Base-by-base conservation (phyloP, 352 stramenopile species). In the Pythium monospermum region DNA sequence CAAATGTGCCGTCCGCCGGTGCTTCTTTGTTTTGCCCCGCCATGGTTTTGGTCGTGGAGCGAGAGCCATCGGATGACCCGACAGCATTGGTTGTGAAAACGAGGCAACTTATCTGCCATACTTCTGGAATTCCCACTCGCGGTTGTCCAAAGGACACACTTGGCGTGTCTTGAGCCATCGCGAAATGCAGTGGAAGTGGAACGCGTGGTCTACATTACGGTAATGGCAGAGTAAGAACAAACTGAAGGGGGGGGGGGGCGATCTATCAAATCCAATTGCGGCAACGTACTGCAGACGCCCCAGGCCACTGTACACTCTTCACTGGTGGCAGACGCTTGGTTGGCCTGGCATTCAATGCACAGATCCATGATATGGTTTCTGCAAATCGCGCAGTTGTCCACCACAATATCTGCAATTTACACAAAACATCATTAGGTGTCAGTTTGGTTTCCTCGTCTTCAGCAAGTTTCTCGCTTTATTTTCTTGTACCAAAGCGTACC, bases 71-170 rank as follows among this genome's bases (percentile, higher is more conserved):
- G n/a, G n/a, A n/a, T n/a, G n/a, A n/a, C n/a, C n/a, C n/a, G n/a
- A n/a, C n/a, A n/a, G n/a, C n/a, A n/a, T n/a, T n/a, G n/a, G n/a
- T n/a, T n/a, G n/a, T n/a, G n/a, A n/a, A n/a, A n/a, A n/a, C n/a
- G n/a, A n/a, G 35, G 39, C 30, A 18, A 31, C 31, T 53, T 92
- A 94, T 78, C 82, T 85, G 53, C 81, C 81, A 64, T 94, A 94
- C 77, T 99, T 99, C 54, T 98, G 89, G 83, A 99, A 99, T 55
- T 99, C 97, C 97, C 97, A 99, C 82, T 99, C 96, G 68, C 98
- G 98, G 79, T 99, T 99, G 81, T 98, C 98, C 40, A 99, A 72
- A 32, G 97, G 97, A 84, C 97, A 99, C 40, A 99, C 96, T 59
- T 96, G 96, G 42, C 96, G 78, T 18, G 96, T 99, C 81, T 98